Evolutionary conservation across 441 rosid genomes (phyloP).

Genomic region (Hypseocharis bilobata): DNA sequence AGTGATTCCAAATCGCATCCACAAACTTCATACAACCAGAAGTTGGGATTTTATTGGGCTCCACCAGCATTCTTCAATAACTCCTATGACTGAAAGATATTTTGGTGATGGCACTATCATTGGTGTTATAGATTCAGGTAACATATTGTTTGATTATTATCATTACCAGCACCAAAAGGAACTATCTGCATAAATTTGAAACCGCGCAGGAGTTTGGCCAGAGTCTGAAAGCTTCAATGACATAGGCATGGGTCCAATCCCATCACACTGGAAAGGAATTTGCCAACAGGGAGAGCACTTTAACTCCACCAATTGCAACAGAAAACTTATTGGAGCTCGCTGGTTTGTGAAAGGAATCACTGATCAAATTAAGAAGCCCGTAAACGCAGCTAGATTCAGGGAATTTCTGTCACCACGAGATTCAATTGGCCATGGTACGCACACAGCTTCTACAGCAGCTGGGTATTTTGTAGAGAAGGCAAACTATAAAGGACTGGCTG

Average conservation of each 20-base stretch:
- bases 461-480: conserved; percentile 28
- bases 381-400: too few species aligned
- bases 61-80: conserved; percentile 17
- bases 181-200: conserved; percentile 3
- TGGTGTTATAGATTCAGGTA: conserved; percentile 40
- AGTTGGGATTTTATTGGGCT: conserved; percentile 41
- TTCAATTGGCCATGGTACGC: conserved; percentile 33
- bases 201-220: conserved; percentile 29
- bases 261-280: conserved; percentile 33
- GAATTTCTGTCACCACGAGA: conserved; percentile 30
- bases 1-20: conserved; percentile 32
- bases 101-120: conserved; percentile 38
- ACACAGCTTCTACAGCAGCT: conserved; percentile 34
- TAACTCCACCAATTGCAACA: conserved; percentile 29
- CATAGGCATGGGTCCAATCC: conserved; percentile 24
- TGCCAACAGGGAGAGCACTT: conserved; percentile 28
- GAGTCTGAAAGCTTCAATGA: conserved; percentile 34
- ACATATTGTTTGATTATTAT: too few species aligned
- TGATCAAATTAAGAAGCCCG: too few species aligned
- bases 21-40: conserved; percentile 32
- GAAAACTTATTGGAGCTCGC: conserved; percentile 32
- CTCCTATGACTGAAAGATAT: conserved; percentile 22
- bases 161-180: too few species aligned
- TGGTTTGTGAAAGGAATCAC: conserved; percentile 25
- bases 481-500: conserved; percentile 22